phyloP scores from a whole-genome alignment of 2,329 filamentous ascomycete species.

The Colletotrichum orbiculare region DNA sequence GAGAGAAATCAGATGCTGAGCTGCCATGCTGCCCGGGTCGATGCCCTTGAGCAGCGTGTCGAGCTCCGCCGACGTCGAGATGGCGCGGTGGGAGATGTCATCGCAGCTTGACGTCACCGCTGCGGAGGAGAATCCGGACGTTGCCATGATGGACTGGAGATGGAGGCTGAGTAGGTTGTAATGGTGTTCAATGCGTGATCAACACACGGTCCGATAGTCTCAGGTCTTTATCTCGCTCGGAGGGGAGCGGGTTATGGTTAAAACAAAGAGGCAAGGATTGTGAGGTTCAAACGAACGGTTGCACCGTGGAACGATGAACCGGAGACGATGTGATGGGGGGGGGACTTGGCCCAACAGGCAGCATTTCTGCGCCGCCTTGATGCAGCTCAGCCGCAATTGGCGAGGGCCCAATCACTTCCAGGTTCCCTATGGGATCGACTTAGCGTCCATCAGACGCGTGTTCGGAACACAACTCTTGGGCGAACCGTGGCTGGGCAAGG shows the following conservation, averaged over 20 bases:
- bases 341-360: slow-evolving; percentile 13
- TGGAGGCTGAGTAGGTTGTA: not conserved
- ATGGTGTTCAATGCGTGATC: not conserved
- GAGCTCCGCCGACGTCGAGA: slow-evolving; percentile 45
- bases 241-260: slow-evolving; percentile 27
- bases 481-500: slow-evolving; percentile 32
- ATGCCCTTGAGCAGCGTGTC: slow-evolving; percentile 41
- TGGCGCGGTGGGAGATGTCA: slow-evolving; percentile 44
- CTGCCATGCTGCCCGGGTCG: slow-evolving; percentile 25
- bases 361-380: slow-evolving; percentile 21
- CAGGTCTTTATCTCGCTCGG: not conserved
- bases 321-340: slow-evolving; percentile 3
- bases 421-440: not conserved
- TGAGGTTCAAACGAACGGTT: slow-evolving; percentile 10
- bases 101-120: slow-evolving; percentile 47
- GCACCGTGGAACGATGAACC: slow-evolving; percentile 18
- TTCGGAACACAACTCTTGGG: slow-evolving; percentile 17
- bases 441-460: slow-evolving; percentile 28
- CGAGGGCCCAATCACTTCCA: slow-evolving; percentile 4
- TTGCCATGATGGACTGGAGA: slow-evolving; percentile 26
- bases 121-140: slow-evolving; percentile 49
- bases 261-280: slow-evolving; percentile 12
- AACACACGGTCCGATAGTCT: not conserved
- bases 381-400: slow-evolving; percentile 26
- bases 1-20: slow-evolving; percentile 40